Base-by-base conservation (phyloP, 2,329 filamentous ascomycete species). In the Cercospora canescens region DNA sequence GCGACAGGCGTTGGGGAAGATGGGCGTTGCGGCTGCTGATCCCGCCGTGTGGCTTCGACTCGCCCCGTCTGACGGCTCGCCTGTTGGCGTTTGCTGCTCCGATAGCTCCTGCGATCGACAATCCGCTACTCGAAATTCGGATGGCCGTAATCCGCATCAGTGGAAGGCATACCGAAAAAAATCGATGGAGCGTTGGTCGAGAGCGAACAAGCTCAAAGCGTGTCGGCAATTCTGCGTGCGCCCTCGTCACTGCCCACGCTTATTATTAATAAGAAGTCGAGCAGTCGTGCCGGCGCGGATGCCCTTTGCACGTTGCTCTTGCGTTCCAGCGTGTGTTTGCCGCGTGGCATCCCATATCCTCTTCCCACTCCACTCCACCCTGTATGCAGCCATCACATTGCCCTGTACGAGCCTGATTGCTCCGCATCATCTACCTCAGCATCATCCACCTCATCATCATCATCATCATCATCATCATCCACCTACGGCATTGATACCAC, bases 261-360 rank as follows among this genome's bases (percentile, higher is more conserved):
- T n/a, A n/a, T n/a, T n/a, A n/a, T n/a, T n/a, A n/a, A n/a, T n/a
- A 24, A 21, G 30, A 30, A 54, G 39, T 50, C 28, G 4, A 12
- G 14, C 57, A 37, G 32, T 57, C 54, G 32, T 32, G 32, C 50
- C 54, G 16, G n/a, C 35, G 50, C 58, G 35, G 24, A 35, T 60
- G 35, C 54, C 62, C 54, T 50, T 35, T 50, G 34, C 32, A 24
- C 59, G 54, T 62, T 64, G 66, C 66, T 64, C 64, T 63, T 68
- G 59, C 64, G 28, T 66, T 63, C 32, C n/a, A 50, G 55, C 60
- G 41, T 62, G 55, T 45, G 56, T 66, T 59, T 18, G 26, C 26
- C 61, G 60, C 56, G 61, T 67, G 62, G 61, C 65, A 52, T 54
- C 58, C 55, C 52, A 32, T 30, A 16, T 34, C 30, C 32, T 32